Evolutionary conservation across 139 green algal genomes (phyloP).

Genomic region (Spirogloea muscicola): DNA sequence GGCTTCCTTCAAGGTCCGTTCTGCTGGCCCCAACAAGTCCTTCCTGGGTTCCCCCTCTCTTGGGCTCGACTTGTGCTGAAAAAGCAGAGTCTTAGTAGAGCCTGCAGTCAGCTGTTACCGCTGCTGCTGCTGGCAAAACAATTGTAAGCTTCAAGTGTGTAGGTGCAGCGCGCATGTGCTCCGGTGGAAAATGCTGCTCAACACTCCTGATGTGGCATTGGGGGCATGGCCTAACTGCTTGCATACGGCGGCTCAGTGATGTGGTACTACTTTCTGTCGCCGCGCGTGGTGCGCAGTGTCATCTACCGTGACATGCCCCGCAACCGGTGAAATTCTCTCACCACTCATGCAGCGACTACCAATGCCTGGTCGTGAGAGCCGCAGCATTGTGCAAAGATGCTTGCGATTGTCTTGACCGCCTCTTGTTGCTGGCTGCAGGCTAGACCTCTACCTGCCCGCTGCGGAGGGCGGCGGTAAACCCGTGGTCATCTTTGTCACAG

Average conservation of each 20-base stretch:
- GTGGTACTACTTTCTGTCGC: conserved; percentile 29
- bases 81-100: too few relatives aligned
- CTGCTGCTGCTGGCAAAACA: too few relatives aligned
- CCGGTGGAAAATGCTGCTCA: neutral
- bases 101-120: too few relatives aligned
- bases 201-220: neutral
- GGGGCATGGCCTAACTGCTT: too few relatives aligned
- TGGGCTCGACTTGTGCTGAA: neutral
- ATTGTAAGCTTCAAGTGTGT: too few relatives aligned
- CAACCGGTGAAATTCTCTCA: neutral
- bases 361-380: too few relatives aligned
- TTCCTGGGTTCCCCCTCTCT: neutral
- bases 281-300: conserved; percentile 10
- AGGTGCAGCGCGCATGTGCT: too few relatives aligned
- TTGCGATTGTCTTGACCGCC: neutral
- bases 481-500: conserved; percentile 43
- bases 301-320: neutral
- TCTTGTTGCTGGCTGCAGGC: neutral
- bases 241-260: neutral
- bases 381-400: too few relatives aligned
- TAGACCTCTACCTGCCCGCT: conserved; percentile 15
- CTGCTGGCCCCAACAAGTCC: neutral
- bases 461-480: neutral
- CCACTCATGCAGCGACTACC: neutral
- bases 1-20: conserved; percentile 25